phyloP scores from a whole-genome alignment of 331 rosid genomes.

The Erythrophleum ivorense region DNA sequence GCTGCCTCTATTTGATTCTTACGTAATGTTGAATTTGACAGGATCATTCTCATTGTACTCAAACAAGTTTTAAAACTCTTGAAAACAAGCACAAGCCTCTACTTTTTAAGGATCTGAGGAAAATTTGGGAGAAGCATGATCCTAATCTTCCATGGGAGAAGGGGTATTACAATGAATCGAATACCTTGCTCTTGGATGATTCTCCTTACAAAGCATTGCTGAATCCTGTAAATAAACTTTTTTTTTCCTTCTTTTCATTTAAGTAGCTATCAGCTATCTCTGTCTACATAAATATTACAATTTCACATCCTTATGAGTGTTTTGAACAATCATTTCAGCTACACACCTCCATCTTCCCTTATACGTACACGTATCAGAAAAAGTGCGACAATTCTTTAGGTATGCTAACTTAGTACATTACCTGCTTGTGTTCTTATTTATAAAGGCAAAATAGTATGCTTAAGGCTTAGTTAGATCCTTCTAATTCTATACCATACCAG shows the following conservation, averaged over 20 bases:
- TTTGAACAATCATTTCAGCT: conserved; percentile 50
- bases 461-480: no score
- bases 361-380: conserved; percentile 52
- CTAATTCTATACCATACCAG: no score
- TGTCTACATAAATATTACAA: neutral
- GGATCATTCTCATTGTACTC: conserved; percentile 71
- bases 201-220: conserved; percentile 91
- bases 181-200: conserved; percentile 84
- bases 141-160: conserved; percentile 80
- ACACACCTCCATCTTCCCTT: conserved; percentile 67
- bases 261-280: neutral
- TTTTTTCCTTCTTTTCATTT: neutral
- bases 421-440: neutral
- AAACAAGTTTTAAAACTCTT: conserved; percentile 61
- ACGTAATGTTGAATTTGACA: conserved; percentile 38
- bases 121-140: conserved; percentile 78
- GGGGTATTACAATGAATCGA: conserved; percentile 71
- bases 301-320: conserved; percentile 28
- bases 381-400: conserved; percentile 64
- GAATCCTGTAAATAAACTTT: conserved; percentile 63
- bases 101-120: conserved; percentile 81
- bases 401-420: conserved; percentile 36
- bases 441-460: no score
- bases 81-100: conserved; percentile 65
- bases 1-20: conserved; percentile 18